phyloP scores from a whole-genome alignment of 2,329 filamentous ascomycete species.

The Stachybotrys echinatus region DNA sequence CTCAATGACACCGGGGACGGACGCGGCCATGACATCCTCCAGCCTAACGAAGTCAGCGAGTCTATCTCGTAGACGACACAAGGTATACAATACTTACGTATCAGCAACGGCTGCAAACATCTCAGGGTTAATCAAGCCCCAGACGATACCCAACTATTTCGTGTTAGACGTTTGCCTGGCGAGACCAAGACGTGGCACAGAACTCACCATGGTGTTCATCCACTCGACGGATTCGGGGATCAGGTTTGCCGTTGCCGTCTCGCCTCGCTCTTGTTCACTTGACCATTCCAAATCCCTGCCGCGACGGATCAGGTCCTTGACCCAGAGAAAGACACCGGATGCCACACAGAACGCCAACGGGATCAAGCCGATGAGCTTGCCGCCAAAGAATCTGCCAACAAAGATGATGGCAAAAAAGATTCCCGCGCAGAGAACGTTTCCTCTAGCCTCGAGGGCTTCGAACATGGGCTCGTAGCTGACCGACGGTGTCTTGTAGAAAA shows the following conservation, averaged over 20 bases:
- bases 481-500: constrained; percentile 91
- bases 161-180: not conserved
- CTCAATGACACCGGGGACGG: constrained; percentile 84
- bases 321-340: constrained; percentile 82
- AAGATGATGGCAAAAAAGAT: constrained; percentile 72
- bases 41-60: constrained; percentile 20
- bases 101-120: constrained; percentile 94
- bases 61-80: accelerated
- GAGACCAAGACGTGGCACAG: not conserved
- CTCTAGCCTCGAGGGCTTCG: constrained; percentile 65
- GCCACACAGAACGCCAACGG: constrained; percentile 66
- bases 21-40: constrained; percentile 91
- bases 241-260: constrained; percentile 81
- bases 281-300: constrained; percentile 84
- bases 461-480: constrained; percentile 90
- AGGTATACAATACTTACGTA: constrained; percentile 39
- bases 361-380: constrained; percentile 68
- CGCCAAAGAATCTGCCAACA: constrained; percentile 74
- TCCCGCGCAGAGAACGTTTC: constrained; percentile 62
- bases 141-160: constrained; percentile 60
- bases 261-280: constrained; percentile 77
- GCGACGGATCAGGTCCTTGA: constrained; percentile 78
- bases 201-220: constrained; percentile 72
- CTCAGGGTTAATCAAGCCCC: constrained; percentile 90
- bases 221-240: constrained; percentile 92